Percentiles rank a stretch among this genome's conserved stretches.
phyloP scores from a whole-genome alignment of 345 rosid genomes.

The Gynandropsis gynandra region DNA sequence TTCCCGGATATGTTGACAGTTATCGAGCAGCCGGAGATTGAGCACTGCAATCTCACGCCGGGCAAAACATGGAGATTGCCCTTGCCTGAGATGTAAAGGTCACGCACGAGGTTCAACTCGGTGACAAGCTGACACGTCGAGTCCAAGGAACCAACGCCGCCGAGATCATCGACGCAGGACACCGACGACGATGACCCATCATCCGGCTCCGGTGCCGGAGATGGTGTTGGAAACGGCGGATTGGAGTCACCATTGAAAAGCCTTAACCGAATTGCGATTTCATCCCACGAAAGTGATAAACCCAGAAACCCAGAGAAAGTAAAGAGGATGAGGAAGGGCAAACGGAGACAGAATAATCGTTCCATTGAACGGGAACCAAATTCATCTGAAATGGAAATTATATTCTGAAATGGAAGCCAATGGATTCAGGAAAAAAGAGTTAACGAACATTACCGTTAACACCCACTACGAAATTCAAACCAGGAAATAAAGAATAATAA shows the following conservation, averaged over 20 bases:
- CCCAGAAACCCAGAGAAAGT: slow-evolving; percentile 4
- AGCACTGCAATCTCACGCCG: slow-evolving; percentile 60
- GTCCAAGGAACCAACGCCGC: slow-evolving; percentile 78
- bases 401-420: slow-evolving; percentile 6
- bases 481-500: background rate
- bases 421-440: slow-evolving; percentile 1
- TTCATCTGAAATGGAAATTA: slow-evolving; percentile 15
- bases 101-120: slow-evolving; percentile 73
- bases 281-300: slow-evolving; percentile 11
- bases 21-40: slow-evolving; percentile 48
- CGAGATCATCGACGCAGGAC: slow-evolving; percentile 78
- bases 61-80: slow-evolving; percentile 67
- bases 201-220: slow-evolving; percentile 54
- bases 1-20: slow-evolving; percentile 63
- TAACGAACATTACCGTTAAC: slow-evolving; percentile 18
- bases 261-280: slow-evolving; percentile 13
- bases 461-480: background rate
- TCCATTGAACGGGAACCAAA: slow-evolving; percentile 10
- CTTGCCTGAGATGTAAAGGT: slow-evolving; percentile 59
- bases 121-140: slow-evolving; percentile 73
- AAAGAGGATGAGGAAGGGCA: slow-evolving; percentile 14
- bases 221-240: slow-evolving; percentile 68
- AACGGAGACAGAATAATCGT: slow-evolving; percentile 19
- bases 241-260: slow-evolving; percentile 52
- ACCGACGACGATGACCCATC: slow-evolving; percentile 68